phyloP scores from a whole-genome alignment of 805 yeast genomes.

The Metschnikowia colocasiae region DNA sequence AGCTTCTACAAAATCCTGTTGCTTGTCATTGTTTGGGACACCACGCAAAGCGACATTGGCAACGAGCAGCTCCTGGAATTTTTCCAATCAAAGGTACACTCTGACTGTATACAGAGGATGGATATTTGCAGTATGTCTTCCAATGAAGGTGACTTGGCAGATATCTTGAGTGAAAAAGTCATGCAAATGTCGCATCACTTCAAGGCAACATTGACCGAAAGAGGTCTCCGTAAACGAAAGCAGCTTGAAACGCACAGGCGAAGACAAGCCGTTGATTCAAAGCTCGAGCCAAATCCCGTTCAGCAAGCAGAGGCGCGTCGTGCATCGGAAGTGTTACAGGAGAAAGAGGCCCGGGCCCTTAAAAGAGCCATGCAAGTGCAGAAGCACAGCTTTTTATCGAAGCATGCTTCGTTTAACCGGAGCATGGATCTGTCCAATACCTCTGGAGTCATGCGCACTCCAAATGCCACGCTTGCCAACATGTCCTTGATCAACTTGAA shows the following conservation, averaged over 20 bases:
- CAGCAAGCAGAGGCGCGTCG: background rate
- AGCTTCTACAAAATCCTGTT: slow-evolving; percentile 40
- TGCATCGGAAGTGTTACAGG: slow-evolving; percentile 16
- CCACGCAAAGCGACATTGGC: slow-evolving; percentile 17
- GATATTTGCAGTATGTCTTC: slow-evolving; percentile 34
- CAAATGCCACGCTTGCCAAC: slow-evolving; percentile 15
- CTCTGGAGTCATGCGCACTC: slow-evolving; percentile 12
- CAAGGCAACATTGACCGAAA: slow-evolving; percentile 26
- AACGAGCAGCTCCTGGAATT: slow-evolving; percentile 14
- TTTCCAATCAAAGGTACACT: slow-evolving; percentile 15
- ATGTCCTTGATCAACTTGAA: slow-evolving; percentile 15
- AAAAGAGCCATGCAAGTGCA: slow-evolving; percentile 27
- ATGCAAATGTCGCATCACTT: slow-evolving; percentile 22
- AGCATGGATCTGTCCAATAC: slow-evolving; percentile 15
- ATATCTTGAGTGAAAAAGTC: slow-evolving; percentile 23
- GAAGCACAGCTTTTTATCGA: slow-evolving; percentile 31
- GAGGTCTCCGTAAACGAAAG: slow-evolving; percentile 26
- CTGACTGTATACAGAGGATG: slow-evolving; percentile 21
- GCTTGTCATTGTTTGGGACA: slow-evolving; percentile 43
- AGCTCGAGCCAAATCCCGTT: background rate
- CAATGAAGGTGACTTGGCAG: slow-evolving; percentile 24
- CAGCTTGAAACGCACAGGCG: slow-evolving; percentile 12
- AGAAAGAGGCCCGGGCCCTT: slow-evolving; percentile 24
- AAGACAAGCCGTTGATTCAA: background rate
- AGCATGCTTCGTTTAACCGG: slow-evolving; percentile 21